These are phyloP conservation scores for Pestalotiopsis sp. DNA, from an alignment of 2,329 filamentous ascomycete genomes.

Conservation along the genomic window DNA sequence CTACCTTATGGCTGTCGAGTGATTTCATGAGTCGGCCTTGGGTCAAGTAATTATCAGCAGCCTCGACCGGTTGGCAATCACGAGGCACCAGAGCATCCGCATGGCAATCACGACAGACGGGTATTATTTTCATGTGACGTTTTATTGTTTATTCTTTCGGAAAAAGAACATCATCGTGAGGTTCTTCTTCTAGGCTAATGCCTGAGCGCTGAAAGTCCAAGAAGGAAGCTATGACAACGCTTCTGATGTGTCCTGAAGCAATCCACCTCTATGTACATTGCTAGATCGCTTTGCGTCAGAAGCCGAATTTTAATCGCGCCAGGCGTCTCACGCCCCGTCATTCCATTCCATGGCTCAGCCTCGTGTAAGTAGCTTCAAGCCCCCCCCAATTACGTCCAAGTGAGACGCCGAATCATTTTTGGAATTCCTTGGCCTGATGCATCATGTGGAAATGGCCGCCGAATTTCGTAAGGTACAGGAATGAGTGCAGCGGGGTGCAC, in stretches of 20 bases:
- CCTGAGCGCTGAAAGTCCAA: background rate
- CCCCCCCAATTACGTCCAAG: background rate
- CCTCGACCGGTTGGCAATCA: no score
- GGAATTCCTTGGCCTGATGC: conserved; percentile 1
- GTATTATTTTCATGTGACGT: background rate
- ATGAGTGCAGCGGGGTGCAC: background rate
- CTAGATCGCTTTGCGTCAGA: background rate
- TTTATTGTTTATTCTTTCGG: background rate
- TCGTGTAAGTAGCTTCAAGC: background rate
- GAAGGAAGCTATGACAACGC: conserved; percentile 4
- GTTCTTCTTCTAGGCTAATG: background rate
- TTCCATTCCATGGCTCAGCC: background rate
- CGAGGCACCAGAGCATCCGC: no score
- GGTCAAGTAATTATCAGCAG: no score
- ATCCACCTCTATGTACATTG: background rate
- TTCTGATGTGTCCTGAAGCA: conserved; percentile 2
- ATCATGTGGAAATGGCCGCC: background rate
- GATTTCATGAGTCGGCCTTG: no score
- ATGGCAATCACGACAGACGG: no score
- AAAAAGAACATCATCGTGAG: background rate
- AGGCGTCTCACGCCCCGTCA: background rate
- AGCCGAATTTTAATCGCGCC: background rate
- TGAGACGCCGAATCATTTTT: background rate
- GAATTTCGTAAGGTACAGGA: background rate
- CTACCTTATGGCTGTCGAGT: no score